Percentiles rank a stretch among this genome's conserved stretches.
These are phyloP conservation scores for Globomyces sp. DNA, from an alignment of 371 early-diverging fungal genomes.

Conservation along the genomic window DNA sequence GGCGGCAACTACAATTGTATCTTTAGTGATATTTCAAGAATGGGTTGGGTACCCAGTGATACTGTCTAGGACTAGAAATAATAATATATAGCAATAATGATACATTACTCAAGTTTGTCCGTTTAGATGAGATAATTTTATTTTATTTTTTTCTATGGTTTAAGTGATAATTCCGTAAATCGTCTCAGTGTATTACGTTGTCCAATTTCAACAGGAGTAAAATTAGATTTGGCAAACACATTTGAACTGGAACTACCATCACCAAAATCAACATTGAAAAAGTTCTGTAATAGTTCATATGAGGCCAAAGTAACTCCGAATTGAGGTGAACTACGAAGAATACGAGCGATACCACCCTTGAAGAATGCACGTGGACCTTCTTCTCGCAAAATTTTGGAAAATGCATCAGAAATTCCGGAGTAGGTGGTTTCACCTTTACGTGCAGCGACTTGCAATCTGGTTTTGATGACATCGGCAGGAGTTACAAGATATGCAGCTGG, in stretches of 20 bases:
- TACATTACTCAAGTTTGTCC: neutral
- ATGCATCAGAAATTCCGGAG: slow-evolving; percentile 83
- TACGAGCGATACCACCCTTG: slow-evolving; percentile 76
- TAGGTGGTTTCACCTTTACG: slow-evolving; percentile 85
- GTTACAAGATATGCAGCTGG: slow-evolving; percentile 97
- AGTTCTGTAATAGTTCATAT: slow-evolving; percentile 81
- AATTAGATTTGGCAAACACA: neutral
- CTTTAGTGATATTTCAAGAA: neutral
- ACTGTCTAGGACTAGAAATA: too few species aligned
- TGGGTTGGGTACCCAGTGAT: too few species aligned
- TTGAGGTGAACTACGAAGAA: slow-evolving; percentile 72
- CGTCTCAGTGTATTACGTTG: slow-evolving; percentile 23
- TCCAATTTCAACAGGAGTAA: slow-evolving; percentile 16
- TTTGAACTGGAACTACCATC: slow-evolving; percentile 11
- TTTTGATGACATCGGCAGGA: slow-evolving; percentile 98
- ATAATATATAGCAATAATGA: too few species aligned
- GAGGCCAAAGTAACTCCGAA: slow-evolving; percentile 94
- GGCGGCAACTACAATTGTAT: slow-evolving; percentile 9
- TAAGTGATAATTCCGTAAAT: slow-evolving; percentile 23
- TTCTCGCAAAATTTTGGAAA: slow-evolving; percentile 80
- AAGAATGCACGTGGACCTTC: slow-evolving; percentile 95
- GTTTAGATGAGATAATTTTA: neutral
- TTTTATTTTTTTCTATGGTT: neutral
- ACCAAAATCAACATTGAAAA: slow-evolving; percentile 30
- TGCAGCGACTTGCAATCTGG: slow-evolving; percentile 93